Evolutionary conservation across 257 asterid species (phyloP), one percentile per base, ranked within the genome.

Genomic region (Solanum tarapatanum): DNA sequence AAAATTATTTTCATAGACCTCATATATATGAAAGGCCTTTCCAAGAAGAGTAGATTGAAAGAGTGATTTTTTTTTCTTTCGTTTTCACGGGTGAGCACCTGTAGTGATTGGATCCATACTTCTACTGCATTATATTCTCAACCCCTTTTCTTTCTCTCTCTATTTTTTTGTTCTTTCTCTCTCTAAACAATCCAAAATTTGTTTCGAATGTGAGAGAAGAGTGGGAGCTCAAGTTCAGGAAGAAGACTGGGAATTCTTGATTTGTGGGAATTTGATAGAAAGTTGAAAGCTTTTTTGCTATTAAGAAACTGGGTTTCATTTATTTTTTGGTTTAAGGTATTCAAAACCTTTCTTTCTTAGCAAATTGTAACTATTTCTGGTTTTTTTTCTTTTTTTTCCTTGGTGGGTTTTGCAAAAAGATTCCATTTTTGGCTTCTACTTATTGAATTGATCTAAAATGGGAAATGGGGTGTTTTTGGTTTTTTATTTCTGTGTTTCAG

Each of bases 41-140:
- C 11, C 37, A 28, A 26, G 62, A 43, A 45, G 64, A 43, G 41
- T 28, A 28, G 85, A 82, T 82, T 82, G 41, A 48, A 30, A 82
- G 85, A 28, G 85, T 17, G 85, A 1, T 62, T 26, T 17, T 26
- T 24, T 14, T 16, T 6, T 6, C 14, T 17, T 28, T 26, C 64
- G 5, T 45, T 82, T 86, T 93, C 95, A 92, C 94, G 93, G 91
- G 94, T 92, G 79, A 77, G 88, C 86, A 70, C 83, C 86, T 75
- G n/a, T 87, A 84, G 89, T 88, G 90, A 91, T 91, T 90, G 91
- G 94, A 93, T 92, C 94, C 91, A 87, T 83, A 37, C 51, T 74
- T n/a, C 33, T 13, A 21, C 28, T 33, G 39, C 88, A 73, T 88
- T 83, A 69, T 87, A 74, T 69, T 26, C 83, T 86, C 85, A 72